Conservation (phyloP, 2,329 filamentous ascomycete genomes). For the Stagonosporopsis chrysanthemi region DNA sequence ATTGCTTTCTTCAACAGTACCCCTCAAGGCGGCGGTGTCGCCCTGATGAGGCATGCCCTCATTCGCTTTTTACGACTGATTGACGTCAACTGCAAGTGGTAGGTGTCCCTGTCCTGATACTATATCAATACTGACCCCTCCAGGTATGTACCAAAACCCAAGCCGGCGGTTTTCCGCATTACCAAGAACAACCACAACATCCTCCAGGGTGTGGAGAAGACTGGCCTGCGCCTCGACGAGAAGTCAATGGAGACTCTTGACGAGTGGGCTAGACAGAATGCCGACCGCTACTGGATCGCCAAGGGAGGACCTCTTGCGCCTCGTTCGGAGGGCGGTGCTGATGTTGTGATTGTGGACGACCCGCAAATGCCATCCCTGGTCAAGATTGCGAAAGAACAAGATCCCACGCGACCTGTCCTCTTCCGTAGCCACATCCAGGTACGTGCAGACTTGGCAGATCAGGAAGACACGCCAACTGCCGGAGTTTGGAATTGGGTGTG, state of each 20-base stretch:
- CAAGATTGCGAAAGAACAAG: conserved; percentile 73
- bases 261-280: conserved; percentile 77
- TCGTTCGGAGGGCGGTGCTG: conserved; percentile 73
- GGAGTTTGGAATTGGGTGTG: conserved; percentile 80
- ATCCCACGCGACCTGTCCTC: conserved; percentile 77
- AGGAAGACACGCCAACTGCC: conserved; percentile 70
- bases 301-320: conserved; percentile 71
- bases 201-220: conserved; percentile 74
- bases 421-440: conserved; percentile 87
- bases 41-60: conserved; percentile 80
- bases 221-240: conserved; percentile 68
- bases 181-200: conserved; percentile 92
- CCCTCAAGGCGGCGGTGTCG: conserved; percentile 82
- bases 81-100: conserved; percentile 77
- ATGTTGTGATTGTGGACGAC: conserved; percentile 81
- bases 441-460: conserved; percentile 73
- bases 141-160: conserved; percentile 79
- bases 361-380: conserved; percentile 85
- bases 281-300: conserved; percentile 75
- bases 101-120: conserved; percentile 43
- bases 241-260: conserved; percentile 70
- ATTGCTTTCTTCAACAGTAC: conserved; percentile 83
- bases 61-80: conserved; percentile 73
- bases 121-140: conserved; percentile 10
- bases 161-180: conserved; percentile 79